Conservation (phyloP, 345 rosid genomes). For the Gossypium mustelinum region DNA sequence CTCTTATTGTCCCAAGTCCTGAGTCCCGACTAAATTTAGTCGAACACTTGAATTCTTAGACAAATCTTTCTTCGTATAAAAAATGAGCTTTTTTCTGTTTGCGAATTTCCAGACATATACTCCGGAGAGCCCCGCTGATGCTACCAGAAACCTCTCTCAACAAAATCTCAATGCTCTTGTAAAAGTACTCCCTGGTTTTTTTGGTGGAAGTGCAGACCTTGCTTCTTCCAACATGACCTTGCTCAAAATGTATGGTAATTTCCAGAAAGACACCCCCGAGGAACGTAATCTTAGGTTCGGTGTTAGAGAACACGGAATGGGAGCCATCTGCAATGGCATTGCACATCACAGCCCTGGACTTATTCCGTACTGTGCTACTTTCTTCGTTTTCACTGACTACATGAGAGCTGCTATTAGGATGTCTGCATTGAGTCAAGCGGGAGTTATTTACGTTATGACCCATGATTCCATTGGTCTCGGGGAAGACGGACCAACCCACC, state of each 20-base stretch:
- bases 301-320: slow-evolving; percentile 98
- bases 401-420: slow-evolving; percentile 97
- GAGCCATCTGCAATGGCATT: slow-evolving; percentile 92
- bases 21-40: not conserved
- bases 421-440: slow-evolving; percentile 79
- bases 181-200: slow-evolving; percentile 77
- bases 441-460: slow-evolving; percentile 98
- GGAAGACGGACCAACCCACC: slow-evolving; percentile 99
- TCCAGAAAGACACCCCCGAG: slow-evolving; percentile 87
- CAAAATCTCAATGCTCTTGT: slow-evolving; percentile 79
- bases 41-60: not conserved
- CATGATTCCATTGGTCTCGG: slow-evolving; percentile 99
- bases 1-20: not conserved
- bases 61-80: not conserved
- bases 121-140: slow-evolving; percentile 84
- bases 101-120: slow-evolving; percentile 58
- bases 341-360: slow-evolving; percentile 86
- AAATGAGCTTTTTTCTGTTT: not conserved
- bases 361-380: slow-evolving; percentile 95
- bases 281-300: slow-evolving; percentile 92
- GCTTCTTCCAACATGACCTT: slow-evolving; percentile 99
- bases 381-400: slow-evolving; percentile 99
- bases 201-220: slow-evolving; percentile 97
- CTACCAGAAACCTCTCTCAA: slow-evolving; percentile 92
- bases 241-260: slow-evolving; percentile 80